These are phyloP conservation scores for Terana coerulea DNA, from an alignment of 768 basidiomycete genomes.

Conservation along the genomic window DNA sequence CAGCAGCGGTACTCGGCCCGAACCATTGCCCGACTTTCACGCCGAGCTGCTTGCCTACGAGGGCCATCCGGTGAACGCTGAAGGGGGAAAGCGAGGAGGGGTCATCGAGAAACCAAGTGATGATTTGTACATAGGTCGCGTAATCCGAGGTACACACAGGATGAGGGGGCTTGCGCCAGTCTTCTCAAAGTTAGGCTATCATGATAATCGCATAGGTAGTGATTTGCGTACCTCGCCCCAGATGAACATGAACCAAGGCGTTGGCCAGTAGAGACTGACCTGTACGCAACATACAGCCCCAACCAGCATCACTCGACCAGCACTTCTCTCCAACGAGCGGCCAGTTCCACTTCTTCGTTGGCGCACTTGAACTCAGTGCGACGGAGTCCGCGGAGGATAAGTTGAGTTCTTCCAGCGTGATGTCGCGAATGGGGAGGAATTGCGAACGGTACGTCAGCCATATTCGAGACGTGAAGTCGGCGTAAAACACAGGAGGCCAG, in stretches of 20 bases:
- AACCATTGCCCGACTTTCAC: constrained; percentile 98
- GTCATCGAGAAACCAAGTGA: constrained; percentile 95
- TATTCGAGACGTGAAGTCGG: constrained; percentile 82
- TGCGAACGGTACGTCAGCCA: constrained; percentile 94
- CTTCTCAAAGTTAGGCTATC: constrained; percentile 40
- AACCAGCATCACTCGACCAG: constrained; percentile 82
- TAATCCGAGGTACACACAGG: constrained; percentile 60
- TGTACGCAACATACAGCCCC: constrained; percentile 91
- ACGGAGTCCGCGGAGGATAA: constrained; percentile 24
- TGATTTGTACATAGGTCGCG: constrained; percentile 83
- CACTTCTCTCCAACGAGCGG: constrained; percentile 63
- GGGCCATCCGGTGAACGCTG: constrained; percentile 93
- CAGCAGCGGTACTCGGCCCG: constrained; percentile 95
- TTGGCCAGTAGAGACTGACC: constrained; percentile 84
- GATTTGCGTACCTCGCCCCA: constrained; percentile 59
- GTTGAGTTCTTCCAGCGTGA: constrained; percentile 41
- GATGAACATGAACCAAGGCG: constrained; percentile 67
- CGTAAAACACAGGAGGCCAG: constrained; percentile 84
- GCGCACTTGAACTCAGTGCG: constrained; percentile 34
- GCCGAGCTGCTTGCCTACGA: constrained; percentile 91
- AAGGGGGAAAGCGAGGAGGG: constrained; percentile 85
- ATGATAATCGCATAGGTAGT: neutral
- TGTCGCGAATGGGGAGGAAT: constrained; percentile 77
- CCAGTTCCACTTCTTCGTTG: constrained; percentile 60
- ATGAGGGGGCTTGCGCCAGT: constrained; percentile 78